Base-by-base conservation (phyloP, 2,329 filamentous ascomycete species). In the Huntiella abstrusa region DNA sequence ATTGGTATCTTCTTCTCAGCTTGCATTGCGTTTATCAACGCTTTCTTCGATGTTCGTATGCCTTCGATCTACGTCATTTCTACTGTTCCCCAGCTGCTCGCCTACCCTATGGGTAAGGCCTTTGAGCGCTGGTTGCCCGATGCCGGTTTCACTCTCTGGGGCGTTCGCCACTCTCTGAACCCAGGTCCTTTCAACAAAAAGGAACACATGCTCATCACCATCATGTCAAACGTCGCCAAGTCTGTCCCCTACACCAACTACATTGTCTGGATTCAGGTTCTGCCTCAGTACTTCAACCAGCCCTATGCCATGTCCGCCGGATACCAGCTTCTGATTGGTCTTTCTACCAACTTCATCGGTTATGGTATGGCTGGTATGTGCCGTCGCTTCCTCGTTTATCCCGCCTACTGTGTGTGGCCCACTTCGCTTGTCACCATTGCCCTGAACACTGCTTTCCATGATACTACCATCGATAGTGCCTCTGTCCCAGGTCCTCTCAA, bases 121-220 rank as follows among this genome's bases (percentile, higher is more conserved):
- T 62, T 62, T 56, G 68, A 67, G 45, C 60, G 57, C 43, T 51
- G 59, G 12, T 57, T 73, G 41, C 70, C 70, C 0, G 64, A 67
- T 47, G 56, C 55, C 19, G 62, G 62, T 32, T 60, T 73, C 48
- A 66, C 56, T 3, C 46, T 65, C 45, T 63, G 62, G 2, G 51
- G 59, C 34, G 42, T 46, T 10, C 41, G 42, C 12, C 45, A 47
- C 38, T 45, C 58, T 12, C 58, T 70, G 12, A 71, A 71, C 53
- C 67, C 69, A 0, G 67, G 68, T 0, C 64, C 61, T 1, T 73
- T 73, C 56, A 68, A 65, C 51, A 65, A 65, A 54, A 74, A 73
- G 56, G 70, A 73, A 55, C 70, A 73, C 56, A 65, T 71, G 62
- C 57, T 75, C 43, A 69, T 75, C 50, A 65, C 67, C 28, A 66